These are phyloP conservation scores for Cantharellus anzutake DNA, from an alignment of 768 basidiomycete genomes.

Conservation along the genomic window DNA sequence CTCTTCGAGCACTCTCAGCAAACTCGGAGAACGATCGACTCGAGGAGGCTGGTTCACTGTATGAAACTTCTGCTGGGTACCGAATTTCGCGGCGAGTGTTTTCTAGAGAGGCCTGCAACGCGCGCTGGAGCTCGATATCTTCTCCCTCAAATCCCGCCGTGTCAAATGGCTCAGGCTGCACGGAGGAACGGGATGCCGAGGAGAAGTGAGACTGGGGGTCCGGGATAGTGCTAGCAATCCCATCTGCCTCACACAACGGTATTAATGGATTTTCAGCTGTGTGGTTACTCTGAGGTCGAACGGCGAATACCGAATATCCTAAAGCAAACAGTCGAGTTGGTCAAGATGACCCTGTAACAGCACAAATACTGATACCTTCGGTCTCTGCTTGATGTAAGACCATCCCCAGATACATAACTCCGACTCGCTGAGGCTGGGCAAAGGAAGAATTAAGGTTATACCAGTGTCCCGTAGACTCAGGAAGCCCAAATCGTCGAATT, in stretches of 20 bases:
- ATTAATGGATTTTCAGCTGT: background rate
- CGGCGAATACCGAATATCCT: slow-evolving; percentile 73
- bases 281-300: slow-evolving; percentile 15
- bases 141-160: slow-evolving; percentile 46
- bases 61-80: background rate
- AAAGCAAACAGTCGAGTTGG: slow-evolving; percentile 9
- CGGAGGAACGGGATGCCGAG: background rate
- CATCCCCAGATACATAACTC: slow-evolving; percentile 68
- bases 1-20: slow-evolving; percentile 5
- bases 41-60: background rate
- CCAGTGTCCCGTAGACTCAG: slow-evolving; percentile 45
- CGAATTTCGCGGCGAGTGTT: background rate
- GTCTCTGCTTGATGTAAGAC: slow-evolving; percentile 70
- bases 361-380: slow-evolving; percentile 35
- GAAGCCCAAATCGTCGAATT: slow-evolving; percentile 54
- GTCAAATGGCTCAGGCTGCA: background rate
- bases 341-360: background rate
- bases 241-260: slow-evolving; percentile 34
- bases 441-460: slow-evolving; percentile 76
- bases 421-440: slow-evolving; percentile 57
- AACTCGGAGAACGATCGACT: background rate
- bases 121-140: slow-evolving; percentile 74
- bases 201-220: background rate
- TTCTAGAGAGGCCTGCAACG: slow-evolving; percentile 29
- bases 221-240: slow-evolving; percentile 42